Evolutionary conservation across 2,329 filamentous ascomycete genomes (phyloP), one percentile per base, ranked within the genome.

Genomic region (Sphaerulina populicola): DNA sequence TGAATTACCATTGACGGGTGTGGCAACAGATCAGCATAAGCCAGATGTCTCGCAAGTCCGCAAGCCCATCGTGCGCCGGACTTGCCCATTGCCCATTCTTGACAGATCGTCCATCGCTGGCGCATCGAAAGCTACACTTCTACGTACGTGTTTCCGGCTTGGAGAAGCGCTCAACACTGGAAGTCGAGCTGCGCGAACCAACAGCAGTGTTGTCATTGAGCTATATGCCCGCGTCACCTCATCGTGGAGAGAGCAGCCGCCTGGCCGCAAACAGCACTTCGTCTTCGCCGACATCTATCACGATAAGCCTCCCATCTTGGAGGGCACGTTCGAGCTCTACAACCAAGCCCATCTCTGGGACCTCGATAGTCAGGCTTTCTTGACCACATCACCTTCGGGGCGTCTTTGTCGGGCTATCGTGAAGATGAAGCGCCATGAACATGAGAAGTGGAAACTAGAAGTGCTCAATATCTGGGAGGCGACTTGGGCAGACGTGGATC

Each of bases 141-240:
- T 83, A 10, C 74, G 78, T 9, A 80, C 77, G 0, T 85, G 81
- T 61, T 86, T 86, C 58, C 75, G 81, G 23, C 72, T 84, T 21
- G 78, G 77, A 3, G 80, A 85, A 60, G 75, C 83, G 51, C 63
- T 79, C 43, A 76, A 73, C 44, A 71, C 72, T 42, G 75, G 75
- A 33, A 68, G 64, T 45, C 70, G 71, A 46, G 71, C 71, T 10
- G 66, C 67, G 2, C 68, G 80, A 42, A 70, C 70, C 12, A 72
- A 76, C 39, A 73, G 77, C 46, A 71, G 71, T 3, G 63, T 73
- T 6, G 48, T 77, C 0, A 75, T 86, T 53, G 82, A 86, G 62
- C 66, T 86, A 0, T 87, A 81, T 60, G 81, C 80, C 3, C 73
- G 78, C 23, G 77, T 86, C 1, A 70, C 71, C 1, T 73, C 72